phyloP scores from a whole-genome alignment of 805 yeast species.

The Maudiozyma pseudohumilis region DNA sequence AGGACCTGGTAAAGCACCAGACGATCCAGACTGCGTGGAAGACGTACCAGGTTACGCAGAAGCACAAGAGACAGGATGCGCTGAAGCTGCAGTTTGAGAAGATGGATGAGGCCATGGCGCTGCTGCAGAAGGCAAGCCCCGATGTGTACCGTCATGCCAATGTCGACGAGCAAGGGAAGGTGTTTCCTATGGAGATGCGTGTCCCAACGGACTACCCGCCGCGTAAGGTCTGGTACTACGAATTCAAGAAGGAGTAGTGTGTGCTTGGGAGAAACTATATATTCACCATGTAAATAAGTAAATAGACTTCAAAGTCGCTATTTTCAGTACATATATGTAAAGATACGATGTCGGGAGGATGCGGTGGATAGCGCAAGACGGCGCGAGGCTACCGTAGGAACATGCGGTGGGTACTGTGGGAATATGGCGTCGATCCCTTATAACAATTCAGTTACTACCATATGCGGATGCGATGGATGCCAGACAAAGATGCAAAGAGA shows the following conservation, averaged over 20 bases:
- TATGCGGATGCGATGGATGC: neutral
- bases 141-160: slow-evolving; percentile 56
- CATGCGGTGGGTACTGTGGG: too few relatives aligned
- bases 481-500: too few relatives aligned
- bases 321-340: too few relatives aligned
- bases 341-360: too few relatives aligned
- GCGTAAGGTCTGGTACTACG: slow-evolving; percentile 27
- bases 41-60: slow-evolving; percentile 43
- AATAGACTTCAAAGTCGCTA: too few relatives aligned
- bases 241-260: slow-evolving; percentile 4
- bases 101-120: slow-evolving; percentile 64
- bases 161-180: slow-evolving; percentile 40
- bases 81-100: slow-evolving; percentile 53
- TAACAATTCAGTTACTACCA: too few relatives aligned
- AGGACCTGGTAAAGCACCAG: slow-evolving; percentile 78
- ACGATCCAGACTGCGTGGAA: slow-evolving; percentile 81
- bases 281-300: too few relatives aligned
- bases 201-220: slow-evolving; percentile 90
- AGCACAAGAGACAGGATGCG: slow-evolving; percentile 33
- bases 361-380: too few relatives aligned
- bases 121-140: slow-evolving; percentile 43
- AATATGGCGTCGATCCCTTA: too few relatives aligned
- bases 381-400: too few relatives aligned
- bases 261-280: too few relatives aligned
- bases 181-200: slow-evolving; percentile 76